Conservation (phyloP, 2,329 filamentous ascomycete genomes). For the Blumeriella jaapii region DNA sequence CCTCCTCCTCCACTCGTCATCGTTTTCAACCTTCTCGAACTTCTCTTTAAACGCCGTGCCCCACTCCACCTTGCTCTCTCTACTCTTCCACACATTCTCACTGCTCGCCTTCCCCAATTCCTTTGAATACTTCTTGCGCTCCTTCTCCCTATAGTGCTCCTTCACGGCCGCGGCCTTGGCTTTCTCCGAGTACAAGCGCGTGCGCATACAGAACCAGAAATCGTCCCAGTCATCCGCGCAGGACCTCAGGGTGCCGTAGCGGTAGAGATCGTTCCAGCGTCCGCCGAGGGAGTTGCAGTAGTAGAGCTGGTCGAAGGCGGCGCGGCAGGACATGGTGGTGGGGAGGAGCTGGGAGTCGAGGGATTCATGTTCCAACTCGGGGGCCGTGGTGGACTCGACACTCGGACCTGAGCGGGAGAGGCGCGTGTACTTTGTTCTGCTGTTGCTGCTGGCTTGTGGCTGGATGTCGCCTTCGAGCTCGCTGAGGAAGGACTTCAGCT, state of each 20-base stretch:
- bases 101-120: slow-evolving; percentile 61
- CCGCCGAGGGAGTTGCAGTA: slow-evolving; percentile 87
- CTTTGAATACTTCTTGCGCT: slow-evolving; percentile 50
- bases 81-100: slow-evolving; percentile 80
- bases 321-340: slow-evolving; percentile 74
- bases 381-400: slow-evolving; percentile 10
- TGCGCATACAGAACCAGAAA: slow-evolving; percentile 97
- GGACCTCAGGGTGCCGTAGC: slow-evolving; percentile 62
- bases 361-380: slow-evolving; percentile 27
- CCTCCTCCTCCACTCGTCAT: slow-evolving; percentile 30
- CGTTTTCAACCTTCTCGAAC: slow-evolving; percentile 31
- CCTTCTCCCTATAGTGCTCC: slow-evolving; percentile 30
- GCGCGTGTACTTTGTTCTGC: slow-evolving; percentile 21
- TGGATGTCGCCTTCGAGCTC: slow-evolving; percentile 23
- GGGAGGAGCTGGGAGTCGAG: slow-evolving; percentile 63
- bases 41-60: slow-evolving; percentile 27
- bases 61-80: slow-evolving; percentile 47
- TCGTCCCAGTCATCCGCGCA: slow-evolving; percentile 84
- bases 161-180: slow-evolving; percentile 40
- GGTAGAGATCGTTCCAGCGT: slow-evolving; percentile 86
- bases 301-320: slow-evolving; percentile 86
- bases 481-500: slow-evolving; percentile 27
- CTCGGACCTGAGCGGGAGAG: slow-evolving; percentile 11
- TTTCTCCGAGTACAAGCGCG: slow-evolving; percentile 48
- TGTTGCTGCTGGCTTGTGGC: no score